Evolutionary conservation across 2,329 filamentous ascomycete species (phyloP).

Genomic region (Mariannaea sp.): DNA sequence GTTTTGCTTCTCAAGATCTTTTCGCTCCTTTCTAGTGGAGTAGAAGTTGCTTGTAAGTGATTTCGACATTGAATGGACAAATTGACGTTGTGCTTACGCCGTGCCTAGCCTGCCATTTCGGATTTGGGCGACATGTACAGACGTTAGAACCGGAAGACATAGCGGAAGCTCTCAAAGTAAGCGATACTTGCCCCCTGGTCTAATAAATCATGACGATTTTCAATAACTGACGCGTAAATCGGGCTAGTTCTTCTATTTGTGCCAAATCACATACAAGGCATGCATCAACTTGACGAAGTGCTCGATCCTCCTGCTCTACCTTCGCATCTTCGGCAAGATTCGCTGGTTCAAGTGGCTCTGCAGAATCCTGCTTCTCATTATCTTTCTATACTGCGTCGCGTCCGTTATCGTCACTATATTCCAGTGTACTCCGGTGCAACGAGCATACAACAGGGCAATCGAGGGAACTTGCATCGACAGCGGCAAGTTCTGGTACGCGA

Average conservation of each 20-base stretch:
- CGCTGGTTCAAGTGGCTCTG: slow-evolving; percentile 36
- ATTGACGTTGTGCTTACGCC: neutral
- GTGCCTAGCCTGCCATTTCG: slow-evolving; percentile 30
- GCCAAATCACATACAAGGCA: slow-evolving; percentile 40
- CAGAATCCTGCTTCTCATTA: slow-evolving; percentile 32
- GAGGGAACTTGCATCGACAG: slow-evolving; percentile 51
- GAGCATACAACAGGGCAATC: slow-evolving; percentile 48
- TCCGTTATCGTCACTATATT: slow-evolving; percentile 38
- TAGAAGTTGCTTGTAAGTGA: slow-evolving; percentile 26
- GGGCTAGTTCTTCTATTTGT: slow-evolving; percentile 35
- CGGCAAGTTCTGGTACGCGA: slow-evolving; percentile 52
- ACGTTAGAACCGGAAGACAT: slow-evolving; percentile 22
- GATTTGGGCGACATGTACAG: slow-evolving; percentile 29
- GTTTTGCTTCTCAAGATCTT: slow-evolving; percentile 13
- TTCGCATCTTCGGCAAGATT: slow-evolving; percentile 40
- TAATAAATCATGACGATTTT: neutral
- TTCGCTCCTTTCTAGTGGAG: slow-evolving; percentile 21
- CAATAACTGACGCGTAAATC: neutral
- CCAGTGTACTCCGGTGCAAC: slow-evolving; percentile 41
- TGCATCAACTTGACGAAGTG: slow-evolving; percentile 41
- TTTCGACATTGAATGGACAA: neutral
- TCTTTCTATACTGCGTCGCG: slow-evolving; percentile 36
- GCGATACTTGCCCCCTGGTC: neutral
- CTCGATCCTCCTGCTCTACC: slow-evolving; percentile 43
- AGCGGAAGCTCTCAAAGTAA: slow-evolving; percentile 28